Evolutionary conservation across 2,329 filamentous ascomycete genomes (phyloP).

Genomic region (Penicillium sp.): DNA sequence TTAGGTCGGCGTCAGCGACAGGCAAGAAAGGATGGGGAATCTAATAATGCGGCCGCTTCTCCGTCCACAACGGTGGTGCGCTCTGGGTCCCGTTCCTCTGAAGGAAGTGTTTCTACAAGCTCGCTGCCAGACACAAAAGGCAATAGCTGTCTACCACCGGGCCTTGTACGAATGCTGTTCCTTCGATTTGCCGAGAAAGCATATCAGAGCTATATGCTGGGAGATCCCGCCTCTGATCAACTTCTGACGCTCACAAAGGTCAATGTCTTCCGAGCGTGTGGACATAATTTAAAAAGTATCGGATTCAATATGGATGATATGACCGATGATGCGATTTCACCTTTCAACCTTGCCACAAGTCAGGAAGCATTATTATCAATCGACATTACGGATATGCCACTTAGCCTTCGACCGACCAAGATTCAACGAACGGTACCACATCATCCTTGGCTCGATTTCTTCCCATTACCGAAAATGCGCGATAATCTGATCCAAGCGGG

Average conservation of each 20-base stretch:
- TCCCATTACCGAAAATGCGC: constrained; percentile 36
- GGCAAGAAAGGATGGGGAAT: constrained; percentile 10
- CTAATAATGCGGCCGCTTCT: constrained; percentile 9
- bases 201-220: constrained; percentile 25
- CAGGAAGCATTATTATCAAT: not conserved
- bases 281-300: constrained; percentile 28
- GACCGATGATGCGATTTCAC: constrained; percentile 30
- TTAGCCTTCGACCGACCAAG: constrained; percentile 36
- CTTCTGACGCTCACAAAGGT: constrained; percentile 34
- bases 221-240: constrained; percentile 30
- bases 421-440: constrained; percentile 39
- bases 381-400: constrained; percentile 21
- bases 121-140: not conserved
- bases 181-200: constrained; percentile 21
- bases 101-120: not conserved
- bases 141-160: constrained; percentile 1
- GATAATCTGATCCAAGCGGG: constrained; percentile 41
- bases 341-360: constrained; percentile 17
- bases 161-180: constrained; percentile 5
- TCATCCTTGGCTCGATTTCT: constrained; percentile 42
- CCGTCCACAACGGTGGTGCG: constrained; percentile 1
- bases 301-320: constrained; percentile 26
- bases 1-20: constrained; percentile 25
- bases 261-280: constrained; percentile 37
- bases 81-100: not conserved